Base-by-base conservation (phyloP, 306 rosid genomes). In the Sicyos baderoa region DNA sequence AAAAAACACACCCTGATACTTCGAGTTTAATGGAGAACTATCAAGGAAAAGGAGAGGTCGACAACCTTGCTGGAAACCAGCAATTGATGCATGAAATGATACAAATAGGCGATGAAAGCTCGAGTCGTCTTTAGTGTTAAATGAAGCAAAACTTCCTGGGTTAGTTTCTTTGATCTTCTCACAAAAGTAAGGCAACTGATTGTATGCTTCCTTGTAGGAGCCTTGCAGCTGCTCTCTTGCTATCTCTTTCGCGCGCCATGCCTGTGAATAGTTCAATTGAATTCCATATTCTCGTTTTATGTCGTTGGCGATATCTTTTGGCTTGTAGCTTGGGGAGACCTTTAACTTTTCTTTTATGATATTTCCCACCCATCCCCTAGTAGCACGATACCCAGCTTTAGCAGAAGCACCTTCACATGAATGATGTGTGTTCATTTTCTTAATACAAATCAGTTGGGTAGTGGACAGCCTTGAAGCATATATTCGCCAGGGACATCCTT, bases 341-440 rank as follows among this genome's bases (percentile, higher is more conserved):
- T 93, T 93, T 73, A 93, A 60, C 80, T 93, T 93, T 84, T 93
- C 98, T 85, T 90, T 93, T 71, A 93, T 93, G 76, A 93, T 88
- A 74, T 84, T 93, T 77, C 98, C 97, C 76, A 93, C 97, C 98
- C 97, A 93, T 73, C 98, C 98, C 82, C 96, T 88, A 22, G 98
- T 89, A 16, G 97, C 95, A 27, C 96, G 93, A 79, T 93, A 89
- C 75, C 98, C 97, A 61, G 96, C 96, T 86, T 93, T 93, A 64
- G 88, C 86, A 5, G 86, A 78, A 55, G 96, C 89, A 62, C 98
- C 98, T 77, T 93, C 97, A 76, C 98, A 93, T 16, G 93, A 87
- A 79, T 93, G 98, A 58, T 77, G 58, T 19, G 75, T 51, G 76
- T 81, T 86, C 98, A 89, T 93, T 81, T 85, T 89, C 88, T 93